A percentile compares a stretch with the other conserved stretches of the same genome.
These are phyloP conservation scores for Fomitopsis pinicola DNA, from an alignment of 1,284 basidiomycete species.

Conservation along the genomic window DNA sequence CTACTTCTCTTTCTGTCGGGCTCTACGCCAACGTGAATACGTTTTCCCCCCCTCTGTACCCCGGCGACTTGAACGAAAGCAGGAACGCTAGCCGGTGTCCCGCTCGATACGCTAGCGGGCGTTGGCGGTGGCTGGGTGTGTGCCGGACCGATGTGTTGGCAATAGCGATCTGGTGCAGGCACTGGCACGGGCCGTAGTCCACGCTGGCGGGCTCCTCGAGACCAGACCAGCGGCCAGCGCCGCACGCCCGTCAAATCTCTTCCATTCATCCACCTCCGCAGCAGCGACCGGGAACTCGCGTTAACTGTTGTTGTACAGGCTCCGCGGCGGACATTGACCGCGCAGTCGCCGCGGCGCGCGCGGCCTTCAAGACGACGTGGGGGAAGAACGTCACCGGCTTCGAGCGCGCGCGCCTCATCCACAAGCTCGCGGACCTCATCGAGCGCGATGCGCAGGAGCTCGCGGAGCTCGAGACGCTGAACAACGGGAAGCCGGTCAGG, in stretches of 20 bases:
- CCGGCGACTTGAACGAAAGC: too few relatives aligned
- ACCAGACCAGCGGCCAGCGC: too few relatives aligned
- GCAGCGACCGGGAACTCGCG: background rate
- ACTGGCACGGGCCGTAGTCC: too few relatives aligned
- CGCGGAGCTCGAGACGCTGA: conserved; percentile 75
- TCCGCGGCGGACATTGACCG: conserved; percentile 76
- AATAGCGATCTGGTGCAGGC: too few relatives aligned
- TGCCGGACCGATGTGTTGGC: too few relatives aligned
- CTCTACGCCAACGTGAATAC: too few relatives aligned
- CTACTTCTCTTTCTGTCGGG: too few relatives aligned
- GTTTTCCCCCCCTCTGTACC: too few relatives aligned
- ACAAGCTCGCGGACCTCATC: conserved; percentile 89
- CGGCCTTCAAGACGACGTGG: conserved; percentile 87
- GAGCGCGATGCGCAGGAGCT: conserved; percentile 79
- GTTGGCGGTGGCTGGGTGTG: too few relatives aligned
- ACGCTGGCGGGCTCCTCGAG: too few relatives aligned
- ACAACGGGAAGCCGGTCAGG: conserved; percentile 83
- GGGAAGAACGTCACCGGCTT: conserved; percentile 83
- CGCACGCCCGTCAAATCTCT: background rate
- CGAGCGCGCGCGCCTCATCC: conserved; percentile 75
- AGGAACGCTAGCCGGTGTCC: too few relatives aligned
- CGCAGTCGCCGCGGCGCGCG: conserved; percentile 81
- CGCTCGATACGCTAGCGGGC: too few relatives aligned
- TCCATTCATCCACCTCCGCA: background rate
- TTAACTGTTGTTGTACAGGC: conserved; percentile 34